phyloP scores from a whole-genome alignment of 73 alveolate genomes.

The Blepharisma japonicum region DNA sequence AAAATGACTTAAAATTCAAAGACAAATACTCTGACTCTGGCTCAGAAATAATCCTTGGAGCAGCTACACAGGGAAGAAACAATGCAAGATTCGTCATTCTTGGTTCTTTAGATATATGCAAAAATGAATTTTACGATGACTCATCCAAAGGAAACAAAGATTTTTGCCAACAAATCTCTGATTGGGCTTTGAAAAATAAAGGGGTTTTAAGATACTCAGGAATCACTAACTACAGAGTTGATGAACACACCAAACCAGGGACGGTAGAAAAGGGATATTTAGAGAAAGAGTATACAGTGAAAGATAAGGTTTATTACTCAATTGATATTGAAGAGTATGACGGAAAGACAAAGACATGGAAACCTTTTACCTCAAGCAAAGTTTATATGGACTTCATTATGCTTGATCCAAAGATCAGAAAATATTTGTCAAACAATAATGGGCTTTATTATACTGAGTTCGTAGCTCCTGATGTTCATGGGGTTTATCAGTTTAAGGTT shows the following conservation, averaged over 20 bases:
- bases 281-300: constrained; percentile 67
- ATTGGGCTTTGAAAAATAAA: constrained; percentile 69
- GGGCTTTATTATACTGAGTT: constrained; percentile 45
- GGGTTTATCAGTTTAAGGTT: constrained; percentile 68
- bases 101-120: constrained; percentile 69
- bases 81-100: constrained; percentile 62
- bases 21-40: constrained; percentile 37
- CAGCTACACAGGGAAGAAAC: constrained; percentile 68
- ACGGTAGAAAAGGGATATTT: constrained; percentile 26
- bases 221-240: constrained; percentile 54
- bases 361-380: constrained; percentile 57
- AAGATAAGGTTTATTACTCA: constrained; percentile 60
- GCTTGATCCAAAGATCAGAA: constrained; percentile 75
- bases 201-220: constrained; percentile 51
- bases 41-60: constrained; percentile 54
- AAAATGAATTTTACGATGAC: constrained; percentile 46
- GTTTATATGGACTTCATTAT: constrained; percentile 64
- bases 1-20: constrained; percentile 20
- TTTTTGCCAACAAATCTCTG: constrained; percentile 54
- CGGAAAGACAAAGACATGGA: constrained; percentile 44
- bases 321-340: constrained; percentile 52
- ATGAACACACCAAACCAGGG: constrained; percentile 29
- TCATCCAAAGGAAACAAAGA: constrained; percentile 41
- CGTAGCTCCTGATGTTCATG: constrained; percentile 74
- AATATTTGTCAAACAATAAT: constrained; percentile 32